Evolutionary conservation across 768 basidiomycete species (phyloP).

Genomic region (Gelatoporia subvermispora): DNA sequence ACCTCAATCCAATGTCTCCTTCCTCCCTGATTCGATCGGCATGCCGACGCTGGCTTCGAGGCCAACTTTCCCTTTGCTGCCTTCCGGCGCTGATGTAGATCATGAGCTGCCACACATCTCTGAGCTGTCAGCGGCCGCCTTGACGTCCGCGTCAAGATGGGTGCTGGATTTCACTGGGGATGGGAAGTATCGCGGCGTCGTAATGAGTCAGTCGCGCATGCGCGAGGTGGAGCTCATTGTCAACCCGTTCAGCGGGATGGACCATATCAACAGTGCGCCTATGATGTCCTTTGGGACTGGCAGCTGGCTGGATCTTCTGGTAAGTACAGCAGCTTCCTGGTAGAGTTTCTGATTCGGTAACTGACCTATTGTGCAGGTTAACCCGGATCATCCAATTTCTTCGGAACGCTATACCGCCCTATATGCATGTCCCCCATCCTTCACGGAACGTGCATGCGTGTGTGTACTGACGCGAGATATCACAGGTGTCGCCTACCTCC

Average conservation of each 20-base stretch:
- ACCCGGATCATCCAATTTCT: slow-evolving; percentile 39
- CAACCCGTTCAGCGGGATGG: slow-evolving; percentile 48
- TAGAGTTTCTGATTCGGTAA: not conserved
- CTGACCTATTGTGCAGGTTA: slow-evolving; percentile 38
- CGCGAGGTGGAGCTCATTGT: slow-evolving; percentile 65
- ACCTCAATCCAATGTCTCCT: slow-evolving; percentile 26
- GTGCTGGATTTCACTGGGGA: slow-evolving; percentile 69
- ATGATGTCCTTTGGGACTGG: slow-evolving; percentile 44
- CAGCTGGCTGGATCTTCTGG: slow-evolving; percentile 66
- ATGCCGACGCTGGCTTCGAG: slow-evolving; percentile 28
- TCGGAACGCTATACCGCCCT: slow-evolving; percentile 63
- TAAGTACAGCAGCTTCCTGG: slow-evolving; percentile 34
- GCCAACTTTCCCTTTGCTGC: slow-evolving; percentile 51
- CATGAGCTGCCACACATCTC: slow-evolving; percentile 44
- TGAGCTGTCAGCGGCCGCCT: slow-evolving; percentile 25
- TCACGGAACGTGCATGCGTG: not conserved
- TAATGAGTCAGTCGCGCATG: slow-evolving; percentile 72
- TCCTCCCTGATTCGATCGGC: slow-evolving; percentile 6
- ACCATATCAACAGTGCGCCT: slow-evolving; percentile 34
- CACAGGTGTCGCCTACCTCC: slow-evolving; percentile 59
- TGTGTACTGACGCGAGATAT: not conserved
- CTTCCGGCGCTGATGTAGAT: slow-evolving; percentile 41
- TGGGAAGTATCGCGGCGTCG: slow-evolving; percentile 45
- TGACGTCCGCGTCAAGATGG: slow-evolving; percentile 41
- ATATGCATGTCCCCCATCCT: slow-evolving; percentile 44